phyloP scores from a whole-genome alignment of 768 basidiomycete species.

The Fistulinella prunicolor region DNA sequence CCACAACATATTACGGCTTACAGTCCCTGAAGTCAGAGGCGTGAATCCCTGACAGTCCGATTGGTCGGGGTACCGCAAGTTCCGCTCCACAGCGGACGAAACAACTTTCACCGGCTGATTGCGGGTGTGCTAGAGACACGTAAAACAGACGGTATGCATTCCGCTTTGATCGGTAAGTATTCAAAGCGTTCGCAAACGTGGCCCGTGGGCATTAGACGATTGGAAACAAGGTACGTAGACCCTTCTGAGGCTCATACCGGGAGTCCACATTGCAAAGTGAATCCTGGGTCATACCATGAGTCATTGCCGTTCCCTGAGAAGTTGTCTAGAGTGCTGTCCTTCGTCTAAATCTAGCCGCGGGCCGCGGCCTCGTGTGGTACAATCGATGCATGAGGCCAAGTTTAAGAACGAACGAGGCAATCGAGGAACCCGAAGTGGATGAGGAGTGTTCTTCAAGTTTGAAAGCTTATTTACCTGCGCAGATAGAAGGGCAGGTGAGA shows the following conservation, averaged over 20 bases:
- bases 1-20: not conserved
- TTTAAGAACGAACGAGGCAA: conserved; percentile 4
- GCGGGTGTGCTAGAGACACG: not conserved
- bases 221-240: no score
- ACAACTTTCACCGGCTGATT: not conserved
- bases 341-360: conserved; percentile 4
- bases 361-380: conserved; percentile 22
- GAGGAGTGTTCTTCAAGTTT: not conserved
- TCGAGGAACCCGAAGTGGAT: conserved; percentile 9
- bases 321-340: not conserved
- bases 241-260: not conserved
- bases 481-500: not conserved
- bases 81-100: conserved; percentile 15
- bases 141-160: not conserved
- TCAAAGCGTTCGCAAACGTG: not conserved
- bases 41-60: conserved; percentile 3
- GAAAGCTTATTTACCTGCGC: conserved; percentile 16
- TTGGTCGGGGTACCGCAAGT: not conserved
- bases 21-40: no score
- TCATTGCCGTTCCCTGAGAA: conserved; percentile 3
- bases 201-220: not conserved
- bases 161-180: conserved; percentile 8
- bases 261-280: not conserved
- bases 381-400: conserved; percentile 6
- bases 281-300: not conserved